These are phyloP conservation scores for Pyrenochaeta sp. DNA, from an alignment of 2,329 filamentous ascomycete genomes.

Conservation along the genomic window DNA sequence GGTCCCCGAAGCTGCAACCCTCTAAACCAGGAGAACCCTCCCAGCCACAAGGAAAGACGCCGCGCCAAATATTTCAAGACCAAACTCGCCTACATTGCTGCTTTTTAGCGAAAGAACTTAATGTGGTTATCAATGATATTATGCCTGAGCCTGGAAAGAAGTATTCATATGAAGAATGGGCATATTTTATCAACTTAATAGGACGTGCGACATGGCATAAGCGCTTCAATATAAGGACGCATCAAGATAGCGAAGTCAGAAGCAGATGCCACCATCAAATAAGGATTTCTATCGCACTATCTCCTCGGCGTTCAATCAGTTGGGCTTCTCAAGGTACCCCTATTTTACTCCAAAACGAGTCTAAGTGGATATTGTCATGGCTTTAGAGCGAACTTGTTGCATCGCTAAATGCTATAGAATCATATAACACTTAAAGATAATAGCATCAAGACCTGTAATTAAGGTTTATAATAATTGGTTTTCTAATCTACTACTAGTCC, in stretches of 20 bases:
- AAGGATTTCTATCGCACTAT: background rate
- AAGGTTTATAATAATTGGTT: too few relatives aligned
- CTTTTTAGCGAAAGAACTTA: background rate
- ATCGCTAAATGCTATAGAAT: background rate
- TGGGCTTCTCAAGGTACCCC: background rate
- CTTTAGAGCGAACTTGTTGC: background rate
- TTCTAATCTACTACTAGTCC: too few relatives aligned
- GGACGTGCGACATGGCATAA: background rate
- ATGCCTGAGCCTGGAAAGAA: background rate
- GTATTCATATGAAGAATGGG: background rate
- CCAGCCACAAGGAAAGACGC: background rate
- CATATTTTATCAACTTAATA: background rate
- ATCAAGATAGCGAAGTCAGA: background rate
- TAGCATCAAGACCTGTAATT: too few relatives aligned
- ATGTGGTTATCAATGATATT: background rate
- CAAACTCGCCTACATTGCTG: background rate
- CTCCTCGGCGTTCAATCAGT: background rate
- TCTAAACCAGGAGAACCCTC: background rate
- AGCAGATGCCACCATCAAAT: background rate
- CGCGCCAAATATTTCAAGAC: background rate
- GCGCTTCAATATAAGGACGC: background rate
- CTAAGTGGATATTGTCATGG: background rate
- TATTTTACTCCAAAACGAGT: background rate
- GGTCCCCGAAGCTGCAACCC: background rate
- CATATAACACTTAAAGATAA: background rate